These are phyloP conservation scores for Ballota nigra DNA, from an alignment of 257 asterid species.

Conservation along the genomic window DNA sequence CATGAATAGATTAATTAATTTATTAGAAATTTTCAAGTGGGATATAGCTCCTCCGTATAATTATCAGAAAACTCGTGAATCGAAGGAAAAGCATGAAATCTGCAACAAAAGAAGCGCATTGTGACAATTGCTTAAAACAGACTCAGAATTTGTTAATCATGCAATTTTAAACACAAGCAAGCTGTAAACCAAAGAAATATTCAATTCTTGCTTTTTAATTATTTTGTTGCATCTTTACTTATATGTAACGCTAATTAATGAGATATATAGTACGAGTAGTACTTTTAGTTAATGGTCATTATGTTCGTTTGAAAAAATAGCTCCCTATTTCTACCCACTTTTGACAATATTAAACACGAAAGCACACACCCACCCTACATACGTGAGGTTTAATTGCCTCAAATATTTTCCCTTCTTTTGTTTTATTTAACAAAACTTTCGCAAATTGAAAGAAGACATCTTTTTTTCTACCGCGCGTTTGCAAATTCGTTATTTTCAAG, in stretches of 20 bases:
- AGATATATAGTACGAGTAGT: neutral
- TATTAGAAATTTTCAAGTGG: neutral
- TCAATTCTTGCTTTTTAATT: neutral
- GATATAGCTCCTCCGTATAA: neutral
- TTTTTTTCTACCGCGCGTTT: neutral
- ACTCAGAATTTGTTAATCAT: conserved; percentile 9
- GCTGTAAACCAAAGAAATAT: neutral
- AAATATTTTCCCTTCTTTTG: neutral
- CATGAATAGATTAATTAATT: neutral
- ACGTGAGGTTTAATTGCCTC: neutral
- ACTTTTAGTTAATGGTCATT: neutral
- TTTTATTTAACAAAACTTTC: neutral
- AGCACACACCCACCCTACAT: neutral
- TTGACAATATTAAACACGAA: neutral
- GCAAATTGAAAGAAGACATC: conserved; percentile 14
- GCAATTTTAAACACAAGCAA: neutral
- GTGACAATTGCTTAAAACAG: neutral
- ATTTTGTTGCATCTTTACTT: neutral
- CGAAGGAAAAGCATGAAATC: neutral
- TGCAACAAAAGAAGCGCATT: neutral
- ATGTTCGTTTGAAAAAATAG: neutral
- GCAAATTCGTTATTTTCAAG: conserved; percentile 35
- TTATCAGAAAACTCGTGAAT: neutral
- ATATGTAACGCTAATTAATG: neutral
- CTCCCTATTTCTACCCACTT: neutral